phyloP scores from a whole-genome alignment of 441 rosid genomes.

The Biscutella auriculata region DNA sequence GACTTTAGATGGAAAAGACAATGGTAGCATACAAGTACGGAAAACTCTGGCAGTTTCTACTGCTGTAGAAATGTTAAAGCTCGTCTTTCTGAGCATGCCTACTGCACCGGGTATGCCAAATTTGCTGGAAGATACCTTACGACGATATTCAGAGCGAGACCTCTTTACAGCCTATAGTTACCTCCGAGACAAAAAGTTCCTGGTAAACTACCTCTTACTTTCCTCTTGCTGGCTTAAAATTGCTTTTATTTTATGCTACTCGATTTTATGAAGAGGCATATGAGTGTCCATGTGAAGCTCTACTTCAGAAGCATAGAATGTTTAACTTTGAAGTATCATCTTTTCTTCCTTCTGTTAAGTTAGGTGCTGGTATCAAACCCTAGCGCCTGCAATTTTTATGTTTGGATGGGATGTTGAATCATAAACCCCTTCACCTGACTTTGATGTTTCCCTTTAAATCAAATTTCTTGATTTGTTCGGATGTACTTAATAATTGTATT shows the following conservation, averaged over 20 bases:
- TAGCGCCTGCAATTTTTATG: neutral
- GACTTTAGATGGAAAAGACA: conserved; percentile 46
- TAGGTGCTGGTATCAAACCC: neutral
- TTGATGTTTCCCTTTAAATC: neutral
- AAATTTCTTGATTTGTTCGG: neutral
- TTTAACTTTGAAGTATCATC: neutral
- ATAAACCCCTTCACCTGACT: conserved; percentile 3
- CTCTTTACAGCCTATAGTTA: conserved; percentile 93
- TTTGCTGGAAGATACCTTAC: conserved; percentile 64
- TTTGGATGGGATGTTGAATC: conserved; percentile 2
- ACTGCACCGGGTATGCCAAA: conserved; percentile 53
- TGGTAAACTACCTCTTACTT: conserved; percentile 43
- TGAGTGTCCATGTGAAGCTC: conserved; percentile 7
- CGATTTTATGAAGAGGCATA: neutral
- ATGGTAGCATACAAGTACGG: conserved; percentile 37
- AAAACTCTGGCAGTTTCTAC: conserved; percentile 82
- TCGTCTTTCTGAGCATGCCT: conserved; percentile 79
- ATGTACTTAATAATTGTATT: neutral
- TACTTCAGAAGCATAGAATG: conserved; percentile 1
- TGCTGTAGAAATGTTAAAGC: conserved; percentile 90
- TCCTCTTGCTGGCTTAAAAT: neutral
- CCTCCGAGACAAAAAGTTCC: conserved; percentile 72
- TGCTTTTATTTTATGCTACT: conserved; percentile 1
- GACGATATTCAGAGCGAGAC: conserved; percentile 87
- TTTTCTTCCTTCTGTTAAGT: neutral